Conservation (phyloP, 352 stramenopile genomes). For the Thalassiosira exigua region DNA sequence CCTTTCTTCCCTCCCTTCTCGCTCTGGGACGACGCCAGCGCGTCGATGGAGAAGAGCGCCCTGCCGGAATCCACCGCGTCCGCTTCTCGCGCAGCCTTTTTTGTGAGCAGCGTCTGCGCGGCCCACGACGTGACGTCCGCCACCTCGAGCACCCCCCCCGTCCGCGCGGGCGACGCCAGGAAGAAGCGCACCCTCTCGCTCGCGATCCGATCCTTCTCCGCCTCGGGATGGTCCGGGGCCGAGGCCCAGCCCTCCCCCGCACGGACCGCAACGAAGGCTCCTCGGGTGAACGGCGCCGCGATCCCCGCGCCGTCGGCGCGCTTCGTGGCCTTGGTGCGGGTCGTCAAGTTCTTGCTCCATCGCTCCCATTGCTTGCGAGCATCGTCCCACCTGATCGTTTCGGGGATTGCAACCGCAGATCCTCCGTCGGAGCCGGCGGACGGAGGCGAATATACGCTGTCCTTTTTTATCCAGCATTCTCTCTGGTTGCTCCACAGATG, state of each 20-base stretch:
- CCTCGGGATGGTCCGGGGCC: slow-evolving; percentile 22
- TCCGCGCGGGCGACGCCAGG: slow-evolving; percentile 8
- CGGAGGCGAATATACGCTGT: not conserved
- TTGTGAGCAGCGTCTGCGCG: slow-evolving; percentile 19
- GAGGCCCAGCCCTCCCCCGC: slow-evolving; percentile 27
- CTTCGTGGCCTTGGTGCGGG: slow-evolving; percentile 28
- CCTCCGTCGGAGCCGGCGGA: not conserved
- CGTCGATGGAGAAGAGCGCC: slow-evolving; percentile 18
- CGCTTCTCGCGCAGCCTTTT: slow-evolving; percentile 16
- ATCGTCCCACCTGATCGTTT: slow-evolving; percentile 26
- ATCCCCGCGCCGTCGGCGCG: not conserved
- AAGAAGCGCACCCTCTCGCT: slow-evolving; percentile 16
- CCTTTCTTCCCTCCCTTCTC: slow-evolving; percentile 16
- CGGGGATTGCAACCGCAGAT: not conserved
- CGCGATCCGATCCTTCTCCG: slow-evolving; percentile 12
- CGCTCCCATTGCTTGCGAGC: slow-evolving; percentile 23
- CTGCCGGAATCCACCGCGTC: slow-evolving; percentile 29
- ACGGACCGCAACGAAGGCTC: slow-evolving; percentile 19
- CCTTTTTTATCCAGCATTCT: slow-evolving; percentile 31
- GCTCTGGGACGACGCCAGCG: not conserved
- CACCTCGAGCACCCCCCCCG: slow-evolving; percentile 7
- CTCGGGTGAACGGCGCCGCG: slow-evolving; percentile 17
- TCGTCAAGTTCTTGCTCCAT: slow-evolving; percentile 37
- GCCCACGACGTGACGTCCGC: slow-evolving; percentile 34
- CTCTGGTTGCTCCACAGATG: slow-evolving; percentile 33